Base-by-base conservation (phyloP, 257 asterid species). In the Nicotiana attenuata region DNA sequence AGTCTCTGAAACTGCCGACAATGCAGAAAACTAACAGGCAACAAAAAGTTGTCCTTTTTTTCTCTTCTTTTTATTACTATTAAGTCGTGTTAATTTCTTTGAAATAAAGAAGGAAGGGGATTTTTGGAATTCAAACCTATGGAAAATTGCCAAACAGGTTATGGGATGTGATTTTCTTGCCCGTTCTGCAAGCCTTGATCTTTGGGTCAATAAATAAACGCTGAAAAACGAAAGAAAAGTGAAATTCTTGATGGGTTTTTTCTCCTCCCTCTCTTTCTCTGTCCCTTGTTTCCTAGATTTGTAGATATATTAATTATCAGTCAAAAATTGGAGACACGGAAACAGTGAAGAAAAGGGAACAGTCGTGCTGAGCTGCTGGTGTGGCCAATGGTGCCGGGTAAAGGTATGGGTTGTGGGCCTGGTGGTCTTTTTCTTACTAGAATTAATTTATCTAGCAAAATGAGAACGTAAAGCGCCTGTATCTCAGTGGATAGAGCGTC, bases 401-500 rank as follows among this genome's bases (percentile, higher is more conserved):
- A 41, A 41, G 13, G 13, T 9, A 9, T 38, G 47, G 16, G 55
- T 45, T 31, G 28, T 66, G 76, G 76, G 28, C 17, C 53, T 10
- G 28, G 14, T 9, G n/a, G 29, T 35, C 76, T 33, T 9, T 29
- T 29, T 29, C 31, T n/a, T n/a, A n/a, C n/a, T n/a, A n/a, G n/a
- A n/a, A n/a, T n/a, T n/a, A n/a, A n/a, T n/a, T n/a, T n/a, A n/a
- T n/a, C n/a, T 26, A 26, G 28, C 29, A 28, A 2, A 28, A 28
- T 28, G 2, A 1, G 2, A 28, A 28, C 3, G 29, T 3, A 28
- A 28, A 29, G 97, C 97, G 97, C 97, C 93, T 92, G 98, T 95
- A 92, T 97, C 97, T 95, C 97, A 95, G 99, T 92, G 98, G 98
- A 93, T 91, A 95, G 97, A 92, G 97, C 95, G 97, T 93, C 95